Evolutionary conservation across 179 eudicot species (phyloP).

Genomic region (Amaranthus tricolor): DNA sequence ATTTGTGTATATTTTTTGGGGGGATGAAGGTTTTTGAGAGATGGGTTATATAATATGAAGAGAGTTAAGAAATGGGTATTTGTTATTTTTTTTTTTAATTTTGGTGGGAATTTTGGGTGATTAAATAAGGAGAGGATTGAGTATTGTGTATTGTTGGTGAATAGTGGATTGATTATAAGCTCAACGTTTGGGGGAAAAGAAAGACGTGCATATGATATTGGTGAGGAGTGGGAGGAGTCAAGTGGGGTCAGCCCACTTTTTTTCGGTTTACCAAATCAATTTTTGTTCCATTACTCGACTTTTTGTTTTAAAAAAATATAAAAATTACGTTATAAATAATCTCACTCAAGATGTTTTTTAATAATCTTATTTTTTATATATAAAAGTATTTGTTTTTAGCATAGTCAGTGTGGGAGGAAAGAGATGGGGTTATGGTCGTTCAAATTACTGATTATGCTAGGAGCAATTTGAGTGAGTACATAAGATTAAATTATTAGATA

Average conservation of each 20-base stretch:
- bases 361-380: too few relatives aligned
- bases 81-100: neutral
- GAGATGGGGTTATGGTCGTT: too few relatives aligned
- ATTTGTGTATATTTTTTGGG: neutral
- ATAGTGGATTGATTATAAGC: slow-evolving; percentile 22
- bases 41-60: neutral
- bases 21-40: neutral
- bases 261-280: slow-evolving; percentile 17
- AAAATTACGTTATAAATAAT: too few relatives aligned
- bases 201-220: slow-evolving; percentile 23
- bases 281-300: neutral
- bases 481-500: too few relatives aligned
- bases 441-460: too few relatives aligned
- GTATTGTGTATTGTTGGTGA: neutral
- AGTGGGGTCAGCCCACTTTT: slow-evolving; percentile 9
- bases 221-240: slow-evolving; percentile 25
- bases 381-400: too few relatives aligned
- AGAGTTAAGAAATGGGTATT: slow-evolving; percentile 3
- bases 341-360: too few relatives aligned
- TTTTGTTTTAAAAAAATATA: neutral
- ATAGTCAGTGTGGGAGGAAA: too few relatives aligned
- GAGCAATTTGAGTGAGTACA: too few relatives aligned
- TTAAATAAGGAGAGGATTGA: neutral
- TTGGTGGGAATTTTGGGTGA: neutral
- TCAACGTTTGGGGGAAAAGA: neutral